phyloP scores from a whole-genome alignment of 495 filamentous ascomycete genomes.

The Thermothielavioides terrestris region DNA sequence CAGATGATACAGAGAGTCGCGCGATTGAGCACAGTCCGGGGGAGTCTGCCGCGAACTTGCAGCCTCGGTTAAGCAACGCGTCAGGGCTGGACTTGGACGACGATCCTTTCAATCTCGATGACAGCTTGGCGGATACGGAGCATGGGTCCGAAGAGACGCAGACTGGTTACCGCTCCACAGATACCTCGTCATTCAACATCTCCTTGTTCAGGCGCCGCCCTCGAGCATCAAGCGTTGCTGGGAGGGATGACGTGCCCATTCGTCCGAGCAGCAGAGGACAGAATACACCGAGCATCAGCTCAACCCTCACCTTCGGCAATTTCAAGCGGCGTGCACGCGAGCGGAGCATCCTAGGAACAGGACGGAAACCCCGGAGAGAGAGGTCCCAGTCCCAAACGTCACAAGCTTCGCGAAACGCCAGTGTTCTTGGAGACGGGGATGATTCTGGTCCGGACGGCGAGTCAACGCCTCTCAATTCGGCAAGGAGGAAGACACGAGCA shows the following conservation, averaged over 20 bases:
- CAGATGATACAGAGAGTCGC: slow-evolving; percentile 8
- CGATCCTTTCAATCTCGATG: slow-evolving; percentile 37
- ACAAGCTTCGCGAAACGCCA: slow-evolving; percentile 14
- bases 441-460: slow-evolving; percentile 40
- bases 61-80: slow-evolving; percentile 27
- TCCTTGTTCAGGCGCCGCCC: slow-evolving; percentile 37
- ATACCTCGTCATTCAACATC: slow-evolving; percentile 38
- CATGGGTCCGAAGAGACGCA: slow-evolving; percentile 20
- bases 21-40: slow-evolving; percentile 26
- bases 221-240: slow-evolving; percentile 38
- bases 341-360: slow-evolving; percentile 40
- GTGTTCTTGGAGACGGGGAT: slow-evolving; percentile 24
- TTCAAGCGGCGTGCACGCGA: slow-evolving; percentile 40
- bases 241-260: slow-evolving; percentile 36
- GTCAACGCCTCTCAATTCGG: slow-evolving; percentile 33
- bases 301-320: slow-evolving; percentile 37
- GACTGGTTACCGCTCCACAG: slow-evolving; percentile 30
- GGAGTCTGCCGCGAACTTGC: slow-evolving; percentile 12
- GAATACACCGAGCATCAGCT: slow-evolving; percentile 37
- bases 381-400: slow-evolving; percentile 21
- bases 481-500: slow-evolving; percentile 27
- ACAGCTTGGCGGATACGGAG: slow-evolving; percentile 29
- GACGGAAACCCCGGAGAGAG: slow-evolving; percentile 28
- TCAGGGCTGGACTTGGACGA: slow-evolving; percentile 43
- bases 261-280: slow-evolving; percentile 41